Evolutionary conservation across 495 filamentous ascomycete species (phyloP), one percentile per base, ranked within the genome.

Genomic region (Glonium stellatum): DNA sequence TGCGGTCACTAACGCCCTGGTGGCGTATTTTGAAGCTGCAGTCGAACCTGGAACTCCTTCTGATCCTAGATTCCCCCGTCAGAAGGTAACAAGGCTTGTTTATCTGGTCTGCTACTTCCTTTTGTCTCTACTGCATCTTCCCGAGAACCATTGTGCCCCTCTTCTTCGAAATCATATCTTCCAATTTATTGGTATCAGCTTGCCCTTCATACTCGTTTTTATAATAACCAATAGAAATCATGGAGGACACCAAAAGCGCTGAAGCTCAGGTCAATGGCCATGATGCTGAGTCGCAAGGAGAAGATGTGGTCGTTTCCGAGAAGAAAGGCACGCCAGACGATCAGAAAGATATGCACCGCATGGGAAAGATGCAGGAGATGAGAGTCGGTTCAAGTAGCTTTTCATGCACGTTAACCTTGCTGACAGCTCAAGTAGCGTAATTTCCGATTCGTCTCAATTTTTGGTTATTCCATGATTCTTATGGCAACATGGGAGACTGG

Each of bases 361-460:
- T 67, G 64, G 60, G 64, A 22, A 67, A 67, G 39, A 48, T 63
- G 6, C 64, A 67, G 46, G 52, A 63, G 60, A 56, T 63, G 64
- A 59, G 64, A 49, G 59, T 62, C 50, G 18, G 54, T 39, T 47
- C 27, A 41, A 23, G 15, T 39, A 1, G 9, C 1, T 31, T 19
- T 37, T 21, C 34, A 37, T 31, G n/a, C 5, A 37, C 9, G 2
- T 34, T 25, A 8, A 21, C 47, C n/a, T 15, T 18, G 41, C 23
- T 62, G 25, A 51, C 4, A n/a, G 5, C 6, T 41, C 58, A 37
- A 59, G n/a, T 27, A 52, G 42, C 41, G 64, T 23, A 67, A 67
- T 57, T 67, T 67, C 54, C 51, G 58, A 18, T 67, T 67, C 54
- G 51, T 67, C 22, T 66, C 65, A 13, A 67, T 67, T 1, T 67